A percentile compares a stretch with the other conserved stretches of the same genome.
phyloP scores from a whole-genome alignment of 306 rosid species.

The Dryas octopetala region DNA sequence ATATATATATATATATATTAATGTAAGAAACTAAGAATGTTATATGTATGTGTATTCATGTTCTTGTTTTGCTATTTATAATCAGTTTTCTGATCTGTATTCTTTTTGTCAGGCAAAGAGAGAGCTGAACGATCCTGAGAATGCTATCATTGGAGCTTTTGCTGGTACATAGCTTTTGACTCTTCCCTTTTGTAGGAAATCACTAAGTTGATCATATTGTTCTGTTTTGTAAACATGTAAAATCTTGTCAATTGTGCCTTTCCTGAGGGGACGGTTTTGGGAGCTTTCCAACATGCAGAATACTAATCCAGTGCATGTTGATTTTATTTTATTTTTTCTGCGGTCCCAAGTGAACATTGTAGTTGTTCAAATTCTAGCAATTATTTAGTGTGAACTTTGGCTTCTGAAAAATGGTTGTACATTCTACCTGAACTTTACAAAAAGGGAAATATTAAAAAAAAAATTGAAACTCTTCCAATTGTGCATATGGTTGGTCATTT shows the following conservation, averaged over 20 bases:
- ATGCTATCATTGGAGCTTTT: conserved; percentile 93
- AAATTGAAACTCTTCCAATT: too few species aligned
- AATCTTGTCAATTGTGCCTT: background rate
- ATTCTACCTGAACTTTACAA: too few species aligned
- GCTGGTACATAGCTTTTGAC: conserved; percentile 54
- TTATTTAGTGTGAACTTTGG: background rate
- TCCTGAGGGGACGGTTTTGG: background rate
- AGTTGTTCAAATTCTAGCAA: background rate
- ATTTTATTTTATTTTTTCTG: background rate
- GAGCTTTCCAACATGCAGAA: background rate
- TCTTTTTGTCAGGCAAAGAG: conserved; percentile 63
- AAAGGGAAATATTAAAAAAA: too few species aligned
- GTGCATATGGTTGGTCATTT: too few species aligned
- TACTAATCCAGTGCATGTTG: background rate
- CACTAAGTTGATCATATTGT: background rate
- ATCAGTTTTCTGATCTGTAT: conserved; percentile 24
- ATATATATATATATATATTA: too few species aligned
- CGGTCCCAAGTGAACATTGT: too few species aligned
- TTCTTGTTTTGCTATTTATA: conserved; percentile 25
- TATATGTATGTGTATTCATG: background rate
- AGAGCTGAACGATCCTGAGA: conserved; percentile 83
- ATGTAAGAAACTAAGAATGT: background rate
- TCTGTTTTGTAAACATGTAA: background rate
- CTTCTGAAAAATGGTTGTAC: too few species aligned
- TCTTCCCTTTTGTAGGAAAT: background rate